Evolutionary conservation across 2,329 filamentous ascomycete species (phyloP), one percentile per base, ranked within the genome.

Genomic region (Fusarium transvaalense): DNA sequence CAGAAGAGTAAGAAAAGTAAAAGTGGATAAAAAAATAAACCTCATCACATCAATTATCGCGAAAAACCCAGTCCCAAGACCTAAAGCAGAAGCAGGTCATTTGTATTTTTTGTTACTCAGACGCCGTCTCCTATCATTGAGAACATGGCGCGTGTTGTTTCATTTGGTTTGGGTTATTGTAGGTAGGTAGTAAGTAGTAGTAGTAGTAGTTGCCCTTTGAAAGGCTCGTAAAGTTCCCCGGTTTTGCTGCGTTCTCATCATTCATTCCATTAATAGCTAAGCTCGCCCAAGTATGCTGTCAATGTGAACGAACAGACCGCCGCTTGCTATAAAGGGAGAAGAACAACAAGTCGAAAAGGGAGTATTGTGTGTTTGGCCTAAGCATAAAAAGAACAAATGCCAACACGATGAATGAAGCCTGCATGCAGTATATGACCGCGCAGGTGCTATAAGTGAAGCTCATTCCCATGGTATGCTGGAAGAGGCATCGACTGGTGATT

Each of bases 41-140:
- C 56, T 51, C 42, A 57, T 47, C 61, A 66, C 48, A 45, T 63
- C 48, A 41, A 67, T 67, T 66, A 56, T 66, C 41, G 48, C 56
- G 59, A 66, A 52, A 25, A 38, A 37, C 47, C 56, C 48, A 50
- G 41, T 43, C 56, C 61, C 54, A n/a, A 29, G 34, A 55, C 45
- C 53, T 37, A 43, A 53, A 56, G 38, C 48, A 56, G 48, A 61
- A 41, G 31, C 29, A 55, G 48, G 62, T 52, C 55, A 47, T 60
- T 21, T 50, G 46, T 56, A 35, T 45, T 64, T 25, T 50, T 53
- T 60, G 39, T 48, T 65, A 64, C 61, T 64, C 61, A 48, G 46
- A 46, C 60, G 61, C 61, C 61, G 37, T 51, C 46, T 45, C 31
- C 31, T 23, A 17, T 65, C 45, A 64, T 64, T 34, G 54, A 61